Conservation (phyloP, 192 early-diverging fungal genomes). For the Mortierella alpina region DNA sequence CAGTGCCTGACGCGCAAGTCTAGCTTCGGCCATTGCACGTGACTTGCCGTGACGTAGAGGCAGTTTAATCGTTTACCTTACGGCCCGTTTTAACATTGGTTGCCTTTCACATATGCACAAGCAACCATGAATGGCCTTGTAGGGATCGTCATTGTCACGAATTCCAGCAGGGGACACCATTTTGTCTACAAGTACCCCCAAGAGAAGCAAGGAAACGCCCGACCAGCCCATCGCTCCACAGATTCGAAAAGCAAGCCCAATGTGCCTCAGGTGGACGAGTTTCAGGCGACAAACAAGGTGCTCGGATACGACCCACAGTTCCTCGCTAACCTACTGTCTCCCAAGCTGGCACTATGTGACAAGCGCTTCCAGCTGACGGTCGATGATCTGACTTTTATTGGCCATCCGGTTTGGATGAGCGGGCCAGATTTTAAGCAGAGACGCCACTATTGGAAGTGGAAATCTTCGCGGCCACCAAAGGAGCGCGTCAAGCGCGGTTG, state of each 20-base stretch:
- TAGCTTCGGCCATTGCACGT: no score
- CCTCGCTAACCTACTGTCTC: slow-evolving; percentile 89
- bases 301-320: slow-evolving; percentile 78
- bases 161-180: slow-evolving; percentile 76
- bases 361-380: slow-evolving; percentile 87
- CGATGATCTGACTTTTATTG: slow-evolving; percentile 88
- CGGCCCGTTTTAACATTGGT: no score
- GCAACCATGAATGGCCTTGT: slow-evolving; percentile 57
- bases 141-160: slow-evolving; percentile 73
- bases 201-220: slow-evolving; percentile 33
- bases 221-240: neutral
- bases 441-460: slow-evolving; percentile 27
- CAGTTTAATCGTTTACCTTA: neutral
- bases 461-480: slow-evolving; percentile 41
- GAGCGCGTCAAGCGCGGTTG: slow-evolving; percentile 39
- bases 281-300: slow-evolving; percentile 23
- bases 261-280: slow-evolving; percentile 10
- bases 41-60: no score
- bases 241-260: slow-evolving; percentile 15
- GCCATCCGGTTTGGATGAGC: slow-evolving; percentile 64
- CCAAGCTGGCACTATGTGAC: slow-evolving; percentile 83
- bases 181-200: slow-evolving; percentile 82
- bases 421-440: slow-evolving; percentile 52
- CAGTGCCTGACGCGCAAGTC: no score
- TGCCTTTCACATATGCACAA: no score